Evolutionary conservation across 2,329 filamentous ascomycete species (phyloP), one percentile per base, ranked within the genome.

Genomic region (Claviceps sp.): DNA sequence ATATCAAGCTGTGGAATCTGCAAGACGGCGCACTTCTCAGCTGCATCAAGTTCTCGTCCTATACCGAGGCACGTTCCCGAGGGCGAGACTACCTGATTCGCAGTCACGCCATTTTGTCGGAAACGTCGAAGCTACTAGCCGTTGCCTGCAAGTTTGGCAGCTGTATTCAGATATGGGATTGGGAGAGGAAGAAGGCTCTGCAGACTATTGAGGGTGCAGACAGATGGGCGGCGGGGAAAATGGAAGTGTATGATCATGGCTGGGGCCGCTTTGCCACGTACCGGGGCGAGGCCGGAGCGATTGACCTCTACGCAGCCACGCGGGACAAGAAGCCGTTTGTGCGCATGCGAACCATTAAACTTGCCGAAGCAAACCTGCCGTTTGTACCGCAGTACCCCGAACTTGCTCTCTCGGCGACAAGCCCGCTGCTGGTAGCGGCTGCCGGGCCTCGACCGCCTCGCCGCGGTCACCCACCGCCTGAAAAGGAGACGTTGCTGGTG

Each of bases 1-100:
- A 87, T 1, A 85, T 95, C 54, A 95, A 95, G 69, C 87, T 96
- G 51, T 96, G 89, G 85, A 88, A 87, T 8, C 74, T 84, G 14
- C 82, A 88, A 55, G 84, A 88, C 61, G 88, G 90, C 24, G 85
- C 90, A 58, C 81, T 88, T 0, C 78, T 88, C 54, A 62, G 56
- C 50, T 55, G 57, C 40, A 61, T 71, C 60, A 71, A 71, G 42
- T 62, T 70, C 37, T 63, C 64, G 1, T 67, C 66, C 9, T 70
- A 70, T 54, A 69, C 67, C 1, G 67, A 67, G 14, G 65, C 66
- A 1, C 66, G 65, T 47, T 58, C 63, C 1, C 65, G 69, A 0
- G 69, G 65, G 4, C 65, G 69, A 51, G 68, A 71, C 40, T 71
- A 70, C 54, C 63, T 71, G 50, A 67, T 71, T n/a, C 67, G 68